Evolutionary conservation across 2,329 filamentous ascomycete genomes (phyloP), one percentile per base, ranked within the genome.

Genomic region (Xylaria sp.): DNA sequence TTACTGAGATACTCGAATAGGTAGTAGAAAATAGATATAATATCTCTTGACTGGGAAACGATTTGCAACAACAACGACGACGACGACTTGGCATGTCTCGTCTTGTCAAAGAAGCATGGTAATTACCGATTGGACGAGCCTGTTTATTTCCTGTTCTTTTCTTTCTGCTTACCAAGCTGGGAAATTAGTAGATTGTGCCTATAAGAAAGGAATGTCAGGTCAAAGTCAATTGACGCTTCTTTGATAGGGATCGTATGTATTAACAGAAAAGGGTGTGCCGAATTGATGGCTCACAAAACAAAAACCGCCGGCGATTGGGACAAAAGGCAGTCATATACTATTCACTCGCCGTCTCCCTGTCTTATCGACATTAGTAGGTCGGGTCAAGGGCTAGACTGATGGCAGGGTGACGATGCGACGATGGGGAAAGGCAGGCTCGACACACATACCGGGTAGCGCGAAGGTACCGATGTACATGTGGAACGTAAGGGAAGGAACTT

Each of bases 361-460:
- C 66, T 50, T 69, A 66, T 62, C 42, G 44, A 61, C 54, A 37
- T n/a, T n/a, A n/a, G n/a, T n/a, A 50, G 63, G 59, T 48, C 29
- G 62, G 66, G 62, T 35, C 61, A 16, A 62, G 66, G 58, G 63
- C 66, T 62, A 69, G 53, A 60, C 37, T 53, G 58, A 50, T 40
- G 51, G 32, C 42, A 40, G 51, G 27, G 58, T 37, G 42, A 68
- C 58, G 35, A 60, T 57, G 55, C 16, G 29, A 54, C 29, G 29
- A 57, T 23, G 42, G 54, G 54, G 32, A 27, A 9, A 44, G 40
- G 47, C 21, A 21, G 59, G 40, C 32, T 21, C 55, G 48, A 53
- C 50, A 44, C 48, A 21, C 48, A 16, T 27, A 42, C 55, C 35
- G 47, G 53, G n/a, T 25, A 42, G 53, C 37, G 18, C 23, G 53